A percentile compares a stretch with the other conserved stretches of the same genome.
phyloP scores from a whole-genome alignment of 2,329 filamentous ascomycete species.

The Scedosporium apiospermum region DNA sequence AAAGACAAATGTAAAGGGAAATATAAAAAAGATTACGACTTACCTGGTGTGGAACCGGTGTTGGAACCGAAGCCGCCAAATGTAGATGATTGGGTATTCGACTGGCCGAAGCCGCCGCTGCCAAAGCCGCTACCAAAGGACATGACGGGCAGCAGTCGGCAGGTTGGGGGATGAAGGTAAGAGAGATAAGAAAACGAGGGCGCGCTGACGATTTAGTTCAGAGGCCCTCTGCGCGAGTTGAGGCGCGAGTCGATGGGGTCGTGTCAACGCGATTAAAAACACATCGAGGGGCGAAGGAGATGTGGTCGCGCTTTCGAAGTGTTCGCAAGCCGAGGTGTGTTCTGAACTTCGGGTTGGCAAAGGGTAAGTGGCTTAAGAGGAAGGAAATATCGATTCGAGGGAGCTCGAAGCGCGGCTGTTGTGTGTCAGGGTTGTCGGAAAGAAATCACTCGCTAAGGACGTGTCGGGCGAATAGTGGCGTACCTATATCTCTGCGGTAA shows the following conservation, averaged over 20 bases:
- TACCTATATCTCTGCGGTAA: too few relatives aligned
- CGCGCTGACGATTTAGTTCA: neutral
- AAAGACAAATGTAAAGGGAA: constrained; percentile 15
- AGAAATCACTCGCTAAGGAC: too few relatives aligned
- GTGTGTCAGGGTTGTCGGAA: too few relatives aligned
- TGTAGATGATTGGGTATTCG: constrained; percentile 35
- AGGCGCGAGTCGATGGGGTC: neutral
- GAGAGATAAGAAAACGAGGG: neutral
- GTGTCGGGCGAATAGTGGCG: too few relatives aligned
- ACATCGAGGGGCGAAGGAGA: neutral
- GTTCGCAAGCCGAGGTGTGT: neutral
- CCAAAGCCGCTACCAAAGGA: constrained; percentile 33
- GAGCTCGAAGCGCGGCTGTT: too few relatives aligned
- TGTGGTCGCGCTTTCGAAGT: neutral
- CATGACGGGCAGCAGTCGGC: constrained; percentile 28
- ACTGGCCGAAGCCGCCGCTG: constrained; percentile 35
- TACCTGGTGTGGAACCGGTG: constrained; percentile 40
- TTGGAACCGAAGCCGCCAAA: constrained; percentile 51
- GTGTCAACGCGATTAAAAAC: neutral
- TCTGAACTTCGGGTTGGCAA: neutral
- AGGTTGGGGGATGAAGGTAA: neutral
- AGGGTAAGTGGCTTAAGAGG: neutral
- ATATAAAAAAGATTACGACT: constrained; percentile 21
- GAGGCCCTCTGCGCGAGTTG: neutral
- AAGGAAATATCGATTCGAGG: neutral